phyloP scores from a whole-genome alignment of 192 early-diverging fungal genomes.

The Umbelopsis ramanniana region DNA sequence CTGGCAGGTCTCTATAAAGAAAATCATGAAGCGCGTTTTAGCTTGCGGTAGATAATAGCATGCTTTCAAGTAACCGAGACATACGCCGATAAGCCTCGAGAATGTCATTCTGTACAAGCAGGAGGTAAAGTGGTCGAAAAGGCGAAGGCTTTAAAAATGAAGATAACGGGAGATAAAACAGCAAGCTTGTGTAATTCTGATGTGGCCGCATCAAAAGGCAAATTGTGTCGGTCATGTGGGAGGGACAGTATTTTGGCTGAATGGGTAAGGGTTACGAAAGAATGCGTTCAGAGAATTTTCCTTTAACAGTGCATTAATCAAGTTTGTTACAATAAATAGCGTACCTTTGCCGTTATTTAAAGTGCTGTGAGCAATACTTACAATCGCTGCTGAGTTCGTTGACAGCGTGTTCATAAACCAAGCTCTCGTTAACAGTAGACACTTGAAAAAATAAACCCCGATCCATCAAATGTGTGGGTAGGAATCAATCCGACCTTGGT shows the following conservation, averaged over 20 bases:
- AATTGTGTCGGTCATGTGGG: constrained; percentile 2
- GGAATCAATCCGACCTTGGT: neutral
- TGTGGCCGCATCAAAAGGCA: neutral
- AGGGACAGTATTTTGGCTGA: neutral
- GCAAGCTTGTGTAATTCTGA: neutral
- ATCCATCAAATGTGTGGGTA: too few species aligned
- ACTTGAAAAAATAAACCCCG: too few species aligned
- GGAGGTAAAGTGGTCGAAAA: neutral
- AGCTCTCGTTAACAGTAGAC: neutral
- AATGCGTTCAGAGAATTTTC: neutral
- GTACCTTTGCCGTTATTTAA: too few species aligned
- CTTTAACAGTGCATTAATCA: neutral
- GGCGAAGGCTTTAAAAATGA: neutral
- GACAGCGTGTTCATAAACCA: neutral
- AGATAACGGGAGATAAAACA: constrained; percentile 6
- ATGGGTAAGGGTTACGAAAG: constrained; percentile 7
- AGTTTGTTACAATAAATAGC: too few species aligned
- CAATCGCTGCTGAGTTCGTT: neutral
- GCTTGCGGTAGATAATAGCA: too few species aligned
- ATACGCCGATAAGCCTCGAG: constrained; percentile 12
- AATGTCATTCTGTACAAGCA: constrained; percentile 4
- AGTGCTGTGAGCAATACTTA: neutral
- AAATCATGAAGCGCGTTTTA: neutral
- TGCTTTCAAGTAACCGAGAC: neutral
- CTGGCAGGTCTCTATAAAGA: neutral